A percentile compares a stretch with the other conserved stretches of the same genome.
Evolutionary conservation across 192 early-diverging fungal genomes (phyloP).

Genomic region (Podila minutissima): DNA sequence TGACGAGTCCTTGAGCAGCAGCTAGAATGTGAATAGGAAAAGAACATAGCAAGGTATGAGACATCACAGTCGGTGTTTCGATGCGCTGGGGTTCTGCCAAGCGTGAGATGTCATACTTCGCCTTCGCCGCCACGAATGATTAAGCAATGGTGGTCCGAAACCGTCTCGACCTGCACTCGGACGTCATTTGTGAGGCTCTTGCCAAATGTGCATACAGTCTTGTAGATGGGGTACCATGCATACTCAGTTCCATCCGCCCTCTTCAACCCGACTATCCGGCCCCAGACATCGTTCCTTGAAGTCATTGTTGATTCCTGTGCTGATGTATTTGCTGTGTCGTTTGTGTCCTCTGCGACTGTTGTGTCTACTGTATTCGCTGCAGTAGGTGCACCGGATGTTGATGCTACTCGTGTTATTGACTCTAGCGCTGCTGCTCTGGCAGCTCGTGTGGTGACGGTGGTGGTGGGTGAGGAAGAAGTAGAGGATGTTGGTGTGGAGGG

Average conservation of each 20-base stretch:
- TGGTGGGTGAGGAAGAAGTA: not conserved
- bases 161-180: conserved; percentile 31
- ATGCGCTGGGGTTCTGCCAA: not conserved
- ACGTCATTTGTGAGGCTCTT: conserved; percentile 24
- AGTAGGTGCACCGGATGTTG: too few relatives aligned
- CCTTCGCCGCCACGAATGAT: conserved; percentile 39
- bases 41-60: not conserved
- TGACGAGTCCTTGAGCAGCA: conserved; percentile 42
- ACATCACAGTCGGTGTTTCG: not conserved
- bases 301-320: conserved; percentile 16
- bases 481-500: not conserved
- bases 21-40: conserved; percentile 11
- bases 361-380: not conserved
- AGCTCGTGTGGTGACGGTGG: not conserved
- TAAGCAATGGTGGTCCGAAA: conserved; percentile 40
- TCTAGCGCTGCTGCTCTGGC: not conserved
- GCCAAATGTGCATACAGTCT: conserved; percentile 44
- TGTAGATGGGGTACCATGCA: conserved; percentile 42
- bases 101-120: conserved; percentile 18
- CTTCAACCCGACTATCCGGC: conserved; percentile 28
- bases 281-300: conserved; percentile 21
- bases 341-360: not conserved
- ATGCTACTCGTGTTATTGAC: too few relatives aligned
- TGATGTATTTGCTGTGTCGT: not conserved
- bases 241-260: conserved; percentile 28